These are phyloP conservation scores for Tetragonia tetragonoides DNA, from an alignment of 148 eudicot species.

Conservation along the genomic window DNA sequence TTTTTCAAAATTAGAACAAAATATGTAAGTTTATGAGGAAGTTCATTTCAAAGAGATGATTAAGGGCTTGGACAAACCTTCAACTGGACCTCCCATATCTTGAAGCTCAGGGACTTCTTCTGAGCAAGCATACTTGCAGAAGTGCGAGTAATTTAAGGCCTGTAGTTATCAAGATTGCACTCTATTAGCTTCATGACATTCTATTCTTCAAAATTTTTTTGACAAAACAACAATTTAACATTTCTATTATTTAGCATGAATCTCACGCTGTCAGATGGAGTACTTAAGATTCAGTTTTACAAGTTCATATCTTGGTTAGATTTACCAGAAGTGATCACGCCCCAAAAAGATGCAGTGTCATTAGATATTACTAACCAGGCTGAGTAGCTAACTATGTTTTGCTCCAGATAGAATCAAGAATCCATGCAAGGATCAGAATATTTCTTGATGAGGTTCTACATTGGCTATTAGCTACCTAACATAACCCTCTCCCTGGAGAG, in stretches of 20 bases:
- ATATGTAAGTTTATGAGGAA: not conserved
- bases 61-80: conserved; percentile 44
- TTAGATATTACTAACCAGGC: too few relatives aligned
- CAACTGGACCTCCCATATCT: conserved; percentile 93
- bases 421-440: too few relatives aligned
- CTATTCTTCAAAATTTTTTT: not conserved
- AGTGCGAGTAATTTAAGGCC: conserved; percentile 90
- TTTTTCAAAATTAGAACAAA: not conserved
- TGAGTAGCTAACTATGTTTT: too few relatives aligned
- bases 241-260: not conserved
- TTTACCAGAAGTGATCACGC: too few relatives aligned
- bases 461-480: too few relatives aligned
- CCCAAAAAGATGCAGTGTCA: too few relatives aligned
- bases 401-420: too few relatives aligned
- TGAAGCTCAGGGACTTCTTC: conserved; percentile 97
- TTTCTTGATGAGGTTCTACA: too few relatives aligned
- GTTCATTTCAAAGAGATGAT: not conserved
- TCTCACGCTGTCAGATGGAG: not conserved
- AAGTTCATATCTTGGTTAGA: too few relatives aligned
- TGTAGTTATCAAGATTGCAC: conserved; percentile 24
- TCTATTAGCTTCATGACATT: not conserved
- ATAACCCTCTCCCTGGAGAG: too few relatives aligned
- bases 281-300: not conserved
- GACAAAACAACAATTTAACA: not conserved
- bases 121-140: conserved; percentile 99